These are phyloP conservation scores for Apiotrichum porosum DNA, from an alignment of 1,284 basidiomycete genomes.

Conservation along the genomic window DNA sequence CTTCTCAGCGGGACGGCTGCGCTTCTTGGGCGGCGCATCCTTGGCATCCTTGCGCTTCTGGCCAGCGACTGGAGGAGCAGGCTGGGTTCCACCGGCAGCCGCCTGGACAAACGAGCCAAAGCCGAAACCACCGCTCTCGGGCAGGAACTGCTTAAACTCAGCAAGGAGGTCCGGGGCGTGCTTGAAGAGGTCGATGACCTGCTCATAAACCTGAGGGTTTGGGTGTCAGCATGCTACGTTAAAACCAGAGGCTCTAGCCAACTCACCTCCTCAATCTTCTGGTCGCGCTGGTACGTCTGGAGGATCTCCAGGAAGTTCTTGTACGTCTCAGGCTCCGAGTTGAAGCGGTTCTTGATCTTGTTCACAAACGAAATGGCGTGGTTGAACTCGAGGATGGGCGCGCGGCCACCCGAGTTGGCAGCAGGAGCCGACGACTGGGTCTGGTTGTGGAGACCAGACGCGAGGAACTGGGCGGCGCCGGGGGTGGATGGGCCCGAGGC, in stretches of 20 bases:
- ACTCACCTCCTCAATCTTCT: slow-evolving; percentile 79
- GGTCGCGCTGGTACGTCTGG: slow-evolving; percentile 96
- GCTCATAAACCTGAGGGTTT: slow-evolving; percentile 70
- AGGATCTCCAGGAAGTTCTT: slow-evolving; percentile 97
- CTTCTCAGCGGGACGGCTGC: slow-evolving; percentile 53
- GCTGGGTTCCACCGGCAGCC: slow-evolving; percentile 10
- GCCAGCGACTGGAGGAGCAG: slow-evolving; percentile 1
- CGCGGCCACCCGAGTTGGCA: slow-evolving; percentile 17
- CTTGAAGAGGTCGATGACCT: slow-evolving; percentile 88
- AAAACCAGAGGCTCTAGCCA: not conserved
- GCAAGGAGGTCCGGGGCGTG: slow-evolving; percentile 86
- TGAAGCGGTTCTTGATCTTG: slow-evolving; percentile 94
- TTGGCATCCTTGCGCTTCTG: slow-evolving; percentile 40
- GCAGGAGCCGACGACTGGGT: slow-evolving; percentile 34
- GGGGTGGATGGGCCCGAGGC: slow-evolving; percentile 33
- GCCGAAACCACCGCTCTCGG: slow-evolving; percentile 54
- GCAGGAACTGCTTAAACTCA: slow-evolving; percentile 96
- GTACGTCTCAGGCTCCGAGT: slow-evolving; percentile 90
- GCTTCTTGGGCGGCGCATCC: slow-evolving; percentile 42
- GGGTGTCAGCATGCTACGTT: slow-evolving; percentile 6
- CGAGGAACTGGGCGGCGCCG: slow-evolving; percentile 39
- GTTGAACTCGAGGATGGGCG: slow-evolving; percentile 75
- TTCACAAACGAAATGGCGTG: slow-evolving; percentile 98
- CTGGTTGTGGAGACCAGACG: slow-evolving; percentile 20
- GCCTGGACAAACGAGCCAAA: slow-evolving; percentile 37